Base-by-base conservation (phyloP, 129 eudicot species). In the Helianthus tuberosus region DNA sequence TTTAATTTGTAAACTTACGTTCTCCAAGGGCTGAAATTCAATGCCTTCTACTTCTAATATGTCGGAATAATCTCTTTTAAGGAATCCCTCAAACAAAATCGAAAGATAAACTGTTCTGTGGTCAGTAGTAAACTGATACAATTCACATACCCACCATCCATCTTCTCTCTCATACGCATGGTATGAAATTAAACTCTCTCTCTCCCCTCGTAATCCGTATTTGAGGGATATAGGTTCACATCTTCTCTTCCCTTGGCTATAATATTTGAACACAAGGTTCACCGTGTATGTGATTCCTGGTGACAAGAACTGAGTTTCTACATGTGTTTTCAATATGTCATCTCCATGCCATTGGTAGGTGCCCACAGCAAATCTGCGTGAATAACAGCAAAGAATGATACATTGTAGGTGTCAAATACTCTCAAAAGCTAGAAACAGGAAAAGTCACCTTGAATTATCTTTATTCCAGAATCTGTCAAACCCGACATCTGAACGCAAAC, bases 381-480 rank as follows among this genome's bases (percentile, higher is more conserved):
- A 48, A 59, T 25, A 68, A 47, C 5, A 68, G 27, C 63, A 71
- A 53, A 70, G 12, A 70, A 70, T 53, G 64, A 53, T 70, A 53
- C 65, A 61, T 14, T 13, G 17, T 6, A 38, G 43, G 43, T 1
- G 43, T 38, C 43, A 38, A 38, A 38, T 61, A 13, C 4, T 62
- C 11, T 6, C 47, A 62, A 35, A 11, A 61, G 43, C 10, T 32
- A 29, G 8, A 32, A 32, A 14, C 47, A 62, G 46, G 64, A 59
- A 14, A 59, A 11, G 64, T 25, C 39, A 25, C 65, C 65, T 27
- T 59, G 65, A 59, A 9, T 57, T 23, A 29, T 1, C 12, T 3
- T 5, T 2, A 23, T 0, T 1, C 38, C 39, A 10, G 14, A 35
- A 11, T 32, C 4, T 1, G 4, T 27, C 5, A 43, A 8, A 20